These are phyloP conservation scores for Hevea brasiliensis DNA, from an alignment of 345 rosid genomes.

Conservation along the genomic window DNA sequence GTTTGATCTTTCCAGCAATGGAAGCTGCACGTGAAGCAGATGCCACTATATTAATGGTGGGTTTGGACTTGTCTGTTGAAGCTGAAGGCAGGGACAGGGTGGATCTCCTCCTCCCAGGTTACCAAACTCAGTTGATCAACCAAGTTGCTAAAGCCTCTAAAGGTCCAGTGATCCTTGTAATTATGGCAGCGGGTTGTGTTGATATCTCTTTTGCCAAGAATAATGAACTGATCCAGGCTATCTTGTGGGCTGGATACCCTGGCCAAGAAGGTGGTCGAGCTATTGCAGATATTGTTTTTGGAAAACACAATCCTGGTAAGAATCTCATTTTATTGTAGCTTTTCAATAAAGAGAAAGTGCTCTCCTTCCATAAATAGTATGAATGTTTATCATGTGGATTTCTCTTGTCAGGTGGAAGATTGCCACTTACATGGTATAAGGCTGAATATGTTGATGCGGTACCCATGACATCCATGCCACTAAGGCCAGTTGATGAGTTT, in stretches of 20 bases:
- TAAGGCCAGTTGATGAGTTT: conserved; percentile 37
- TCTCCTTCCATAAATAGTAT: no score
- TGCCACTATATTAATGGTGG: conserved; percentile 46
- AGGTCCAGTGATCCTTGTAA: conserved; percentile 54
- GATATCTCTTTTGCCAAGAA: conserved; percentile 49
- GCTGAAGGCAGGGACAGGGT: conserved; percentile 51
- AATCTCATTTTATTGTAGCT: no score
- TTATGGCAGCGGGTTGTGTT: conserved; percentile 53
- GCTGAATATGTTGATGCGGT: conserved; percentile 10
- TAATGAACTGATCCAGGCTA: conserved; percentile 23
- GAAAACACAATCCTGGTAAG: conserved; percentile 59
- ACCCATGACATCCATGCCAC: conserved; percentile 57
- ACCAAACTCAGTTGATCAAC: conserved; percentile 44
- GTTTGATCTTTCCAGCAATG: conserved; percentile 35
- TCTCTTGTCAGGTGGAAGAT: conserved; percentile 43
- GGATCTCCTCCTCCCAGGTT: conserved; percentile 50
- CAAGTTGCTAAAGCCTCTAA: conserved; percentile 42
- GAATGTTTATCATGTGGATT: no score
- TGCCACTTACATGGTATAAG: conserved; percentile 1
- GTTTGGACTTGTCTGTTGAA: conserved; percentile 46
- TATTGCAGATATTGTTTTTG: conserved; percentile 58
- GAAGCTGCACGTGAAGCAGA: conserved; percentile 37
- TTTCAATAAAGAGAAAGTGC: no score
- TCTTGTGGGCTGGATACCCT: conserved; percentile 41
- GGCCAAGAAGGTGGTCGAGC: conserved; percentile 69